Conservation (phyloP, 805 yeast species). For the Zygosaccharomyces lentus region DNA sequence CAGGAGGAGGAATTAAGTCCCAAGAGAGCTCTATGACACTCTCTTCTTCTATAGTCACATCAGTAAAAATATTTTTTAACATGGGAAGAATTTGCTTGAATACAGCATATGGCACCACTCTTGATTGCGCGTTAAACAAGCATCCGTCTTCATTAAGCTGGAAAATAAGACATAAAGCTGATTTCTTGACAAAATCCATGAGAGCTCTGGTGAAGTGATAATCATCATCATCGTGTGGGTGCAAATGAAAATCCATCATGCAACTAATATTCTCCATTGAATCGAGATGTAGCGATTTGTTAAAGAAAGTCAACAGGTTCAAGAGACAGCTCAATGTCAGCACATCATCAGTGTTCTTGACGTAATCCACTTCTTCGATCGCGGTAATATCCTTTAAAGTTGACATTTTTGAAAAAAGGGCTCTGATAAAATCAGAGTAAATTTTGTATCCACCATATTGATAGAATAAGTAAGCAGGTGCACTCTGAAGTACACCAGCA, state of each 20-base stretch:
- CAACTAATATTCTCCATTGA: conserved; percentile 29
- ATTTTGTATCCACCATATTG: conserved; percentile 46
- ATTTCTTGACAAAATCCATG: conserved; percentile 21
- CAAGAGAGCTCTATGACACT: conserved; percentile 29
- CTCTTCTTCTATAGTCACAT: conserved; percentile 33
- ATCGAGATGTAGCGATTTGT: conserved; percentile 42
- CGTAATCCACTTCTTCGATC: conserved; percentile 37
- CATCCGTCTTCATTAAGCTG: conserved; percentile 21
- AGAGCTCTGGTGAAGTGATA: conserved; percentile 25
- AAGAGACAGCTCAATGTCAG: conserved; percentile 39
- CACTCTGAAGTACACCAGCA: conserved; percentile 34
- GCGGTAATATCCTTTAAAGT: conserved; percentile 25
- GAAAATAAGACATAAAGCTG: conserved; percentile 22
- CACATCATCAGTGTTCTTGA: conserved; percentile 38
- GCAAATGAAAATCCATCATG: conserved; percentile 20
- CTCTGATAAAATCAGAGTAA: conserved; percentile 20
- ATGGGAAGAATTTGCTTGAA: conserved; percentile 46
- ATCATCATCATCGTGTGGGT: conserved; percentile 19
- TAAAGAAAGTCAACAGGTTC: conserved; percentile 42
- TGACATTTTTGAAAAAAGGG: conserved; percentile 25
- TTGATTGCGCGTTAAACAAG: conserved; percentile 25
- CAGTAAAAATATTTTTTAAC: conserved; percentile 41
- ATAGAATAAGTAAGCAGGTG: conserved; percentile 46
- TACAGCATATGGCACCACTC: conserved; percentile 37
- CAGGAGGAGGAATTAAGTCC: conserved; percentile 29